phyloP scores from a whole-genome alignment of 139 green algal species.

The Chlorella ohadii region DNA sequence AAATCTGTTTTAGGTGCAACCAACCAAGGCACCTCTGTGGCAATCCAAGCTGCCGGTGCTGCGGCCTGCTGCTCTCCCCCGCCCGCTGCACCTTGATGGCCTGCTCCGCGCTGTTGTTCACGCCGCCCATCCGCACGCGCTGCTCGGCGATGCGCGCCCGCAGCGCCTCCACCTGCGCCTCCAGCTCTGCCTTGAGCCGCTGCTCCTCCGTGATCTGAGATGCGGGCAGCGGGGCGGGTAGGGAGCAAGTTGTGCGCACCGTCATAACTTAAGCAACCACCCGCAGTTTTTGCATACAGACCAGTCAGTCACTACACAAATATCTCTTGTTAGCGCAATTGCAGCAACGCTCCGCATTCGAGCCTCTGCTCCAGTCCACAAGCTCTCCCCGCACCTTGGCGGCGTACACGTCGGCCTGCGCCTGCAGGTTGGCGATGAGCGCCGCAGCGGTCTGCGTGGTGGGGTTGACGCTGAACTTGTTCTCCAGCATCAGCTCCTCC shows the following conservation, averaged over 20 bases:
- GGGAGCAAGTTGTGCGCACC: too few species aligned
- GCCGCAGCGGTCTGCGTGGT: slow-evolving; percentile 43
- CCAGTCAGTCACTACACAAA: too few species aligned
- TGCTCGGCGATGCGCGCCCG: slow-evolving; percentile 50
- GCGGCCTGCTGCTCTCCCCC: not conserved
- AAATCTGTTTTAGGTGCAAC: too few species aligned
- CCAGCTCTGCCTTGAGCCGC: slow-evolving; percentile 54
- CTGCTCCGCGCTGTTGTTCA: slow-evolving; percentile 77
- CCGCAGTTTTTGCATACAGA: too few species aligned
- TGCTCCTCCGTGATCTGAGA: slow-evolving; percentile 49
- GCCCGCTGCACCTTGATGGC: slow-evolving; percentile 31
- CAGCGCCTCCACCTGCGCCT: slow-evolving; percentile 50
- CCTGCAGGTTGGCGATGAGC: slow-evolving; percentile 57
- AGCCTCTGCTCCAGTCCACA: too few species aligned
- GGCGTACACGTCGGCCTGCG: slow-evolving; percentile 61
- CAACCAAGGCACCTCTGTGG: too few species aligned
- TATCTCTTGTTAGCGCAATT: too few species aligned
- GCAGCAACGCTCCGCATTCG: too few species aligned
- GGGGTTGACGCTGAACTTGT: slow-evolving; percentile 88
- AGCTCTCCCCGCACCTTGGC: slow-evolving; percentile 49
- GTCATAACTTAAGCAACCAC: too few species aligned
- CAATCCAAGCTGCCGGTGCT: too few species aligned
- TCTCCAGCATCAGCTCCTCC: slow-evolving; percentile 90
- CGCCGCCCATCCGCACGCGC: slow-evolving; percentile 80
- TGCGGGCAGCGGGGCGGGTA: not conserved